phyloP scores from a whole-genome alignment of 1,139 yeast genomes.

The Diutina sp. region DNA sequence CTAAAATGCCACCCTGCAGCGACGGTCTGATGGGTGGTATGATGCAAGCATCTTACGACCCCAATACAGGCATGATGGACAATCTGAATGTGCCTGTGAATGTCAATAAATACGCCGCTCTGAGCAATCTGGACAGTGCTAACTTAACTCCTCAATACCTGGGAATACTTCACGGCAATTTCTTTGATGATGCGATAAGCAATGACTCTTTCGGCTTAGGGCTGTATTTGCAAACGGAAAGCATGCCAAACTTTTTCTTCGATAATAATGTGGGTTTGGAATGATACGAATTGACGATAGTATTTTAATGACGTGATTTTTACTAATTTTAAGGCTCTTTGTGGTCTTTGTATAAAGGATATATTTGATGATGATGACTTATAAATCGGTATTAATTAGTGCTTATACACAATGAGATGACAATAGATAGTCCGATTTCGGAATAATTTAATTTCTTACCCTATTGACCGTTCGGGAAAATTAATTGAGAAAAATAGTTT shows the following conservation, averaged over 20 bases:
- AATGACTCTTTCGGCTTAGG: conserved; percentile 1
- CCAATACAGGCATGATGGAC: background rate
- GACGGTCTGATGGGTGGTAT: background rate
- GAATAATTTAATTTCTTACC: too few species aligned
- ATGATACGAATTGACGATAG: background rate
- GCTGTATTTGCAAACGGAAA: background rate
- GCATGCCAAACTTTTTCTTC: conserved; percentile 3
- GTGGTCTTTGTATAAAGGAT: background rate
- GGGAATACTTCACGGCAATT: background rate
- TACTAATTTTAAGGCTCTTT: background rate
- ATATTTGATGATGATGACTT: background rate
- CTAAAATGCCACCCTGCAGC: background rate
- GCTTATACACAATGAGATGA: too few species aligned
- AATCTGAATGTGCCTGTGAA: background rate
- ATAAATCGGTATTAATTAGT: too few species aligned
- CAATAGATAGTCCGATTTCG: too few species aligned
- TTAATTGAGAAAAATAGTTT: too few species aligned
- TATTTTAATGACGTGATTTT: background rate
- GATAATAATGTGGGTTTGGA: conserved; percentile 1
- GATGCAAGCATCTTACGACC: background rate
- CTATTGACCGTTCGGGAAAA: too few species aligned
- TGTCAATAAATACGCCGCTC: background rate
- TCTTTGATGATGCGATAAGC: background rate
- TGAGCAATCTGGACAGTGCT: background rate
- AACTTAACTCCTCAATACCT: background rate